Percentiles rank a stretch among this genome's conserved stretches.
phyloP scores from a whole-genome alignment of 768 basidiomycete species.

The Hortiboletus flavorubellus region DNA sequence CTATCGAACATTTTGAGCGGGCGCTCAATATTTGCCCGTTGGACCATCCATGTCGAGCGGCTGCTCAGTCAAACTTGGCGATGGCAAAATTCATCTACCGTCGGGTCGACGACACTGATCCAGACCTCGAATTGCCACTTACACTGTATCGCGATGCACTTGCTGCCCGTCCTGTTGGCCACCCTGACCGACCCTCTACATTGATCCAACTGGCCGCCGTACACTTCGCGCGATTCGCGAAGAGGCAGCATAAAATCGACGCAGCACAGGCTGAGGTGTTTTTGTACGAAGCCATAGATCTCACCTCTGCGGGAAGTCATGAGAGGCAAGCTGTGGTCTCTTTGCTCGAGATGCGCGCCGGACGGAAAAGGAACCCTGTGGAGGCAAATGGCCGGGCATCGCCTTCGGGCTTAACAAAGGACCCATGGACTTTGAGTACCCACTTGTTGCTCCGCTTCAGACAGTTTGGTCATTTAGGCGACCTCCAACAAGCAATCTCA shows the following conservation, averaged over 20 bases:
- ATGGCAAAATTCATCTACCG: background rate
- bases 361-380: too few relatives aligned
- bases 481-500: background rate
- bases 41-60: constrained; percentile 3
- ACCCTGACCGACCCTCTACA: constrained; percentile 1
- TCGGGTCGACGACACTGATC: background rate
- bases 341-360: background rate
- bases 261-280: background rate
- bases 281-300: background rate
- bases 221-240: background rate
- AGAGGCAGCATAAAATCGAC: background rate
- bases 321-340: background rate
- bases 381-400: too few relatives aligned
- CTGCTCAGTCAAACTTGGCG: constrained; percentile 1
- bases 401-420: too few relatives aligned
- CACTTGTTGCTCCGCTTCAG: background rate
- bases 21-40: background rate
- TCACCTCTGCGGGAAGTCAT: background rate
- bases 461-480: background rate
- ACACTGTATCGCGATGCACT: background rate
- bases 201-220: constrained; percentile 2
- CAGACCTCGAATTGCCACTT: background rate
- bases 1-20: background rate
- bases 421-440: background rate
- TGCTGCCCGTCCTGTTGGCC: background rate